Conservation (phyloP, 2,329 filamentous ascomycete species). For the Colletotrichum zoysiae region DNA sequence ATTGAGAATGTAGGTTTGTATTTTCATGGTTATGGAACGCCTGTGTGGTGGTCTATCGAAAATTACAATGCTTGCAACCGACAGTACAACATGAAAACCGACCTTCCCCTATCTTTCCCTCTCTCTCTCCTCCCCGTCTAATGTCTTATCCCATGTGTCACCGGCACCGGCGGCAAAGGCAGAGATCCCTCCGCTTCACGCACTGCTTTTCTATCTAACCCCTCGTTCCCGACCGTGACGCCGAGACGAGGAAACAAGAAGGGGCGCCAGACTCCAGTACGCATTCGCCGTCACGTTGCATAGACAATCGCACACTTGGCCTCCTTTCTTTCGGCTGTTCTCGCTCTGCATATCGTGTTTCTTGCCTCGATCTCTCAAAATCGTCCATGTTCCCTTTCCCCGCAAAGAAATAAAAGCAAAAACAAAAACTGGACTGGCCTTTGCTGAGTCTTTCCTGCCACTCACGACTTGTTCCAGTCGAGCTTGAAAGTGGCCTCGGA, state of each 20-base stretch:
- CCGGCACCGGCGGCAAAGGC: neutral
- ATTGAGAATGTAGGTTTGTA: constrained; percentile 13
- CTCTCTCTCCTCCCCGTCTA: neutral
- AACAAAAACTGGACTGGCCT: no score
- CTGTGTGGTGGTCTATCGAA: constrained; percentile 34
- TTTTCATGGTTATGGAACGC: constrained; percentile 37
- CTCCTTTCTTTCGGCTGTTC: neutral
- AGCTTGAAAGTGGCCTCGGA: constrained; percentile 82
- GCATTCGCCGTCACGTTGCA: constrained; percentile 30
- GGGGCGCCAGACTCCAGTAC: constrained; percentile 37
- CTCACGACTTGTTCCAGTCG: constrained; percentile 74
- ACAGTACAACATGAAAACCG: constrained; percentile 17
- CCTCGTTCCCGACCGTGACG: constrained; percentile 5
- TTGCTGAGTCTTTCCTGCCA: neutral
- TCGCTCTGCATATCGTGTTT: neutral
- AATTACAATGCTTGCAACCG: constrained; percentile 23
- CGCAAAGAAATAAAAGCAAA: neutral
- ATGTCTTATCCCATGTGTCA: constrained; percentile 12
- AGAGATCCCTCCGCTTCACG: constrained; percentile 2
- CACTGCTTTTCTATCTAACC: constrained; percentile 14
- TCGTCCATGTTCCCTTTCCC: neutral
- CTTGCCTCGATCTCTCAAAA: neutral
- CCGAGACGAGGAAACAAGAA: constrained; percentile 25
- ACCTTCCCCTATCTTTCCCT: constrained; percentile 1
- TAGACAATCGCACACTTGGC: constrained; percentile 4